Evolutionary conservation across 106 monocot species (phyloP).

Genomic region (Hemerocallis citrina): DNA sequence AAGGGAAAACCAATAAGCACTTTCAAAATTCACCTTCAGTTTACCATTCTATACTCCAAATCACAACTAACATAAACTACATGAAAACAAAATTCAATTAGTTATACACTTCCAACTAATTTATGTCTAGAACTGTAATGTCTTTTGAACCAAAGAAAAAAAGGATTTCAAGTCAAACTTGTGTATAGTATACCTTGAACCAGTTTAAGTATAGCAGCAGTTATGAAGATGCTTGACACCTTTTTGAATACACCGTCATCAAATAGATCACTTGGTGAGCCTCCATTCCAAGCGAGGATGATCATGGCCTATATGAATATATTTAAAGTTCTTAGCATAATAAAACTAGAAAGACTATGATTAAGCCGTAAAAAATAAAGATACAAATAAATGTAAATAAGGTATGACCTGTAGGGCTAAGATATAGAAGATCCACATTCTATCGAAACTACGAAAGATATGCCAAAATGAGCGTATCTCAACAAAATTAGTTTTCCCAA

Average conservation of each 20-base stretch:
- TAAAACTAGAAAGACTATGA: background rate
- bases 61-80: no score
- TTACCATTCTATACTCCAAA: no score
- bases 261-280: conserved; percentile 64
- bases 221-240: conserved; percentile 89
- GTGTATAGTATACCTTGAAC: conserved; percentile 51
- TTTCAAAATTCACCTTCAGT: no score
- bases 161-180: no score
- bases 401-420: conserved; percentile 71
- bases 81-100: no score
- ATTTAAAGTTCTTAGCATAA: background rate
- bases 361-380: background rate
- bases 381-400: background rate
- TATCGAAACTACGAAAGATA: conserved; percentile 92
- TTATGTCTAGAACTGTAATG: no score
- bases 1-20: no score
- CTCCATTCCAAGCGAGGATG: conserved; percentile 93
- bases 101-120: no score
- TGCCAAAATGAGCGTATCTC: conserved; percentile 99
- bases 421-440: conserved; percentile 94
- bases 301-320: conserved; percentile 86
- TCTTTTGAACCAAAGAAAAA: no score
- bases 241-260: conserved; percentile 65
- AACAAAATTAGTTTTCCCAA: conserved; percentile 93
- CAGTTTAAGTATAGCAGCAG: conserved; percentile 79